phyloP scores from a whole-genome alignment of 2,329 filamentous ascomycete genomes.

The Curvularia spicifera region DNA sequence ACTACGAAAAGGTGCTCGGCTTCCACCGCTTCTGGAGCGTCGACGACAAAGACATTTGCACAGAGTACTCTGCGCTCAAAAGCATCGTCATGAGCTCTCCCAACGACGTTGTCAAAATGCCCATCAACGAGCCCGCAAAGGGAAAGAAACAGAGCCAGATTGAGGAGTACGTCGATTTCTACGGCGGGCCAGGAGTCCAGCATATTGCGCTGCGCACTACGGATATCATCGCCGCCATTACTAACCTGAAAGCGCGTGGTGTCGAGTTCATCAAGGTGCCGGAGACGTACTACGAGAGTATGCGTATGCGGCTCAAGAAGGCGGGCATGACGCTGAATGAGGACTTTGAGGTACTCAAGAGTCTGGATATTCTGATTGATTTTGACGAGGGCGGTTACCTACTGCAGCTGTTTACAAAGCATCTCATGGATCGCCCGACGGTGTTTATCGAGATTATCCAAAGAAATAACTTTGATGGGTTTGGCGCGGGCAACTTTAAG shows the following conservation, averaged over 20 bases:
- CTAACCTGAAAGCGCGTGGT: slow-evolving; percentile 80
- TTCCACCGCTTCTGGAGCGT: slow-evolving; percentile 99
- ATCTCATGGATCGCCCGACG: slow-evolving; percentile 90
- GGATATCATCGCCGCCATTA: slow-evolving; percentile 79
- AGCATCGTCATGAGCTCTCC: slow-evolving; percentile 88
- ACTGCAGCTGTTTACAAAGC: slow-evolving; percentile 68
- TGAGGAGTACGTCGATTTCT: slow-evolving; percentile 86
- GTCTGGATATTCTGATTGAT: slow-evolving; percentile 87
- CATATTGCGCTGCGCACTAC: slow-evolving; percentile 86
- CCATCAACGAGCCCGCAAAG: slow-evolving; percentile 92
- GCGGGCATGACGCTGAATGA: slow-evolving; percentile 69
- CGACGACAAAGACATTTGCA: slow-evolving; percentile 91
- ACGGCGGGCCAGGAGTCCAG: slow-evolving; percentile 87
- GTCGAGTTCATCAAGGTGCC: slow-evolving; percentile 94
- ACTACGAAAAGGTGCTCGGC: slow-evolving; percentile 85
- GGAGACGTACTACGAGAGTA: slow-evolving; percentile 80
- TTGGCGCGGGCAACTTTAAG: slow-evolving; percentile 96
- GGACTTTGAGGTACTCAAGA: slow-evolving; percentile 77
- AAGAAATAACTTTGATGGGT: slow-evolving; percentile 86
- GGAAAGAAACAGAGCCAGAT: slow-evolving; percentile 94
- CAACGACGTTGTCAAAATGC: slow-evolving; percentile 93
- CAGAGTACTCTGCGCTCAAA: slow-evolving; percentile 87
- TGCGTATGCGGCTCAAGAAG: slow-evolving; percentile 74
- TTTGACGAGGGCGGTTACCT: slow-evolving; percentile 93
- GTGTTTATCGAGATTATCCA: slow-evolving; percentile 98